A percentile compares a stretch with the other conserved stretches of the same genome.
These are phyloP conservation scores for Penicillium malachiteum DNA, from an alignment of 495 filamentous ascomycete species.

Conservation along the genomic window DNA sequence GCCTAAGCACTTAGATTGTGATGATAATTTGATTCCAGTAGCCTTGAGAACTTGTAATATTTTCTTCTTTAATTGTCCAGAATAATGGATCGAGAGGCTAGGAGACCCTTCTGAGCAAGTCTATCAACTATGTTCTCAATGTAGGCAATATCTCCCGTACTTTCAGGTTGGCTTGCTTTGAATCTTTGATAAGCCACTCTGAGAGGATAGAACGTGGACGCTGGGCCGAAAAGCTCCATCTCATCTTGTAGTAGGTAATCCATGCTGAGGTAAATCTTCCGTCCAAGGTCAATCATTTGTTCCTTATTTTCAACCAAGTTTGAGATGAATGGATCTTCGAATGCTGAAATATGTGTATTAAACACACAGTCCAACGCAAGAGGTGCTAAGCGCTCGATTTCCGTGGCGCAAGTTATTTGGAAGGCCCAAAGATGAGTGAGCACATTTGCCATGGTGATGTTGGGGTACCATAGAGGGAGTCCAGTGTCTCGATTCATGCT, in stretches of 20 bases:
- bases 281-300: slow-evolving; percentile 1
- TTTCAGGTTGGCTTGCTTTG: neutral
- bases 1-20: too few relatives aligned
- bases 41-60: too few relatives aligned
- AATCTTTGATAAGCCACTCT: slow-evolving; percentile 6
- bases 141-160: neutral
- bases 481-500: neutral
- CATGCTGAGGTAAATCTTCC: slow-evolving; percentile 34
- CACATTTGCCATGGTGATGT: slow-evolving; percentile 36
- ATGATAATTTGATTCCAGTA: too few relatives aligned
- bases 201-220: slow-evolving; percentile 32
- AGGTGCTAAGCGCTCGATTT: slow-evolving; percentile 20
- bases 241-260: slow-evolving; percentile 39
- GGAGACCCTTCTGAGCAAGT: neutral
- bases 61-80: neutral
- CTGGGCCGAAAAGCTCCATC: slow-evolving; percentile 42
- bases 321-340: neutral
- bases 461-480: slow-evolving; percentile 27
- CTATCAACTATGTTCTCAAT: neutral
- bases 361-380: neutral
- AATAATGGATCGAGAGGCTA: neutral
- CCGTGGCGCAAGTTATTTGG: slow-evolving; percentile 28
- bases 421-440: slow-evolving; percentile 39
- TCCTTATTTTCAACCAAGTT: neutral
- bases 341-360: neutral